A percentile compares a stretch with the other conserved stretches of the same genome.
Conservation (phyloP, 2,329 filamentous ascomycete species). For the Ophiostoma fasciatum region DNA sequence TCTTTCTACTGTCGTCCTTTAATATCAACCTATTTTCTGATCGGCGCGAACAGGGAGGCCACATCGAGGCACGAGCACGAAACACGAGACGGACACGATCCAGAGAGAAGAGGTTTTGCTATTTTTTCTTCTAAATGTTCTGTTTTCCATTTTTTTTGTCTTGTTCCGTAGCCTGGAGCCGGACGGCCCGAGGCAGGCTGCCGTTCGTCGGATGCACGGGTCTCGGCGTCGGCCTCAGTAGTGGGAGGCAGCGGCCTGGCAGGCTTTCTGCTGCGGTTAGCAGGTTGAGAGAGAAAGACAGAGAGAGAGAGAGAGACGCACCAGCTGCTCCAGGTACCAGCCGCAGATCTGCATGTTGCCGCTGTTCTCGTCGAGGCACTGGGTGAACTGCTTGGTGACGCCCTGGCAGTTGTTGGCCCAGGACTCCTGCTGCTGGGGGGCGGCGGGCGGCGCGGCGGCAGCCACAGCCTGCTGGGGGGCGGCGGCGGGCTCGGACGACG, state of each 20-base stretch:
- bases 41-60: too few relatives aligned
- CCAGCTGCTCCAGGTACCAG: conserved; percentile 94
- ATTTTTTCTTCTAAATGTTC: neutral
- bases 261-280: conserved; percentile 47
- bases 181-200: too few relatives aligned
- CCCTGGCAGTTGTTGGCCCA: conserved; percentile 56
- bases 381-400: conserved; percentile 75
- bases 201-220: too few relatives aligned
- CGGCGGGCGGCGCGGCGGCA: conserved; percentile 11
- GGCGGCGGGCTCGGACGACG: conserved; percentile 40
- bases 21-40: too few relatives aligned
- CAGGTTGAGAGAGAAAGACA: neutral
- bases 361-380: conserved; percentile 90
- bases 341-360: conserved; percentile 93
- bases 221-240: conserved; percentile 35
- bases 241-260: conserved; percentile 60
- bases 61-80: too few relatives aligned
- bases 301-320: conserved; percentile 16
- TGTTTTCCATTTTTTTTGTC: neutral
- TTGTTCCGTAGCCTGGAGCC: too few relatives aligned
- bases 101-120: too few relatives aligned
- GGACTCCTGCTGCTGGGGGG: conserved; percentile 33
- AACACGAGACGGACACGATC: too few relatives aligned
- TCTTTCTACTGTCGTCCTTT: too few relatives aligned
- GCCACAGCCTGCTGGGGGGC: conserved; percentile 33